phyloP scores from a whole-genome alignment of 139 green algal genomes.

The Zygnema cylindricum region DNA sequence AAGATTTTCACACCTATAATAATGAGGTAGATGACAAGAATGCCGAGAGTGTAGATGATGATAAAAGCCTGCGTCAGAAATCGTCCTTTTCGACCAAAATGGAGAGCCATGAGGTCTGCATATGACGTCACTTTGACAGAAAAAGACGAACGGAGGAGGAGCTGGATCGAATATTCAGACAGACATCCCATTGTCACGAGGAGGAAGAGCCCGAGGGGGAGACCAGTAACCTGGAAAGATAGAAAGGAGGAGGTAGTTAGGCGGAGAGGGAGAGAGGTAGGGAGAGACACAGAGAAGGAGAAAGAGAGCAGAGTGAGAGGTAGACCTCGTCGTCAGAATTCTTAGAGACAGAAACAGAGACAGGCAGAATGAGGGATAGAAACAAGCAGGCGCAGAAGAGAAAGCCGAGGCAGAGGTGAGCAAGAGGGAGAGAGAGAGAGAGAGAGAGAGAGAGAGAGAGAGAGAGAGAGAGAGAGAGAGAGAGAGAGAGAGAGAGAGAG shows the following conservation, averaged over 20 bases:
- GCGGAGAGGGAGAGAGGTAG: background rate
- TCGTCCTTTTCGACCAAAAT: background rate
- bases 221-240: background rate
- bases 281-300: background rate
- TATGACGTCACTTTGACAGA: background rate
- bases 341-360: conserved; percentile 11
- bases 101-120: background rate
- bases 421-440: conserved; percentile 11
- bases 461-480: conserved; percentile 15
- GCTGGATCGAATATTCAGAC: background rate
- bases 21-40: conserved; percentile 45
- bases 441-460: conserved; percentile 23
- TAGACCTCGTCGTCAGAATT: too few species aligned
- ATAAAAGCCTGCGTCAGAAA: background rate
- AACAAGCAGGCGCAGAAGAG: background rate
- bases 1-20: conserved; percentile 34
- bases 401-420: conserved; percentile 7
- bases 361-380: background rate
- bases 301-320: conserved; percentile 12
- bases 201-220: background rate
- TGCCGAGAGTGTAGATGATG: conserved; percentile 33
- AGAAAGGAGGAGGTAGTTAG: background rate
- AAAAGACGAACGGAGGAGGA: background rate
- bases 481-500: conserved; percentile 14
- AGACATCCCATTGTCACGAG: background rate